Evolutionary conservation across 2,329 filamentous ascomycete species (phyloP).

Genomic region (Aspergillus felis): DNA sequence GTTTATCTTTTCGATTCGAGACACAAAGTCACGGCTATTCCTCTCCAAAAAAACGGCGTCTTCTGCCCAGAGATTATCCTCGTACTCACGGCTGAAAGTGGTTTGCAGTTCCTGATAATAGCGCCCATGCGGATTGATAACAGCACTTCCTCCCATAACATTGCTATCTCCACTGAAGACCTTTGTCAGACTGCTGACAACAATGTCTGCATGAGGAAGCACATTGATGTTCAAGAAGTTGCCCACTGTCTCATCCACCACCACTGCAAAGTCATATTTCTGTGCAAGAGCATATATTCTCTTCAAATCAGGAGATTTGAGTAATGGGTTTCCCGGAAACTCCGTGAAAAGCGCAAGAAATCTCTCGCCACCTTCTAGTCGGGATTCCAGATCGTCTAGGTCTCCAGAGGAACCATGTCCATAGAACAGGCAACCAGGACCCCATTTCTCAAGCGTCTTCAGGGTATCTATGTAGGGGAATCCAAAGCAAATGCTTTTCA

Average conservation of each 20-base stretch:
- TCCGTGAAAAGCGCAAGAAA: conserved; percentile 88
- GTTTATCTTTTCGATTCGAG: conserved; percentile 80
- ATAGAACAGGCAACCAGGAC: conserved; percentile 83
- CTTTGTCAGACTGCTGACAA: conserved; percentile 93
- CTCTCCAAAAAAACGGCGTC: conserved; percentile 93
- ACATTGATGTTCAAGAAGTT: conserved; percentile 97
- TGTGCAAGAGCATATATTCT: conserved; percentile 79
- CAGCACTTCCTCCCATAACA: conserved; percentile 83
- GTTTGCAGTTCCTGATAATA: conserved; percentile 69
- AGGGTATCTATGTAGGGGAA: conserved; percentile 97
- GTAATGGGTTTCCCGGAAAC: conserved; percentile 87
- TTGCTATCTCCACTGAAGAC: conserved; percentile 97
- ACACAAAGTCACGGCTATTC: conserved; percentile 88
- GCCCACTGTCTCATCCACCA: conserved; percentile 93
- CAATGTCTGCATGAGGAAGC: conserved; percentile 80
- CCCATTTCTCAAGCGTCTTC: conserved; percentile 93
- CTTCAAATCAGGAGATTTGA: conserved; percentile 76
- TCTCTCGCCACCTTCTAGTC: conserved; percentile 67
- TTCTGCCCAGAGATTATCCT: conserved; percentile 92
- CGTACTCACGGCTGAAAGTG: conserved; percentile 63
- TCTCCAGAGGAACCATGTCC: conserved; percentile 73
- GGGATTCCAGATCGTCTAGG: conserved; percentile 74
- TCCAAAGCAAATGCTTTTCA: conserved; percentile 86
- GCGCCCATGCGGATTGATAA: conserved; percentile 63
- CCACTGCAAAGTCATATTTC: conserved; percentile 79